Evolutionary conservation across 1,139 yeast species (phyloP), one percentile per base, ranked within the genome.

Genomic region (Geotrichum aggregatum): DNA sequence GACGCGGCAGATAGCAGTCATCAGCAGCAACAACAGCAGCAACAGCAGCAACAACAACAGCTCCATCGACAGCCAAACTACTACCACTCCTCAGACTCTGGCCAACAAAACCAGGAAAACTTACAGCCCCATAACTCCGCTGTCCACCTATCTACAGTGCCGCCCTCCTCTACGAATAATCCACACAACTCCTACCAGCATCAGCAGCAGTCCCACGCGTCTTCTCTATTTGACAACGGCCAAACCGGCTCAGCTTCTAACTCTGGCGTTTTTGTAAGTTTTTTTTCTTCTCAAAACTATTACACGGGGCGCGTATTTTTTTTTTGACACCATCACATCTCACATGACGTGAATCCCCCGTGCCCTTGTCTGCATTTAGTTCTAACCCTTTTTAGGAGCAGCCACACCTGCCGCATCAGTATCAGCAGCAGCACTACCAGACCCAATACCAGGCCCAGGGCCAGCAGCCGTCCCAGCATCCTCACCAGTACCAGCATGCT

Each of bases 331-430:
- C 36, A 6, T 34, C 36, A 4, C 36, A 34, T 34, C 18, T 34
- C 36, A 34, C 36, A 34, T 34, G 36, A 34, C 36, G 18, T 34
- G 28, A 24, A 24, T 11, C 16, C n/a, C n/a, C n/a, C n/a, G n/a
- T 11, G 36, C 36, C 36, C 36, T 34, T 34, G 36, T 16, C 36
- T 18, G 11, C n/a, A 30, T 30, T 14, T 7, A n/a, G n/a, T 2
- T 34, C 36, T 34, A 34, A 34, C 36, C 35, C 28, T 30, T 24
- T 28, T 28, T 28, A 30, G 26, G 35, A 31, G n/a, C 45, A 47
- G 39, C 40, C 19, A 14, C 36, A 18, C 13, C 33, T 19, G 39
- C 44, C 8, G 26, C 51, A 41, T 16, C 41, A 48, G 31, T 42
- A 41, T 11, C 31, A 22, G 31, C 40, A 48, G 28, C 35, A 39